Percentiles rank a stretch among this genome's conserved stretches.
These are phyloP conservation scores for Cladosporium colombiae DNA, from an alignment of 2,329 filamentous ascomycete genomes.

Conservation along the genomic window DNA sequence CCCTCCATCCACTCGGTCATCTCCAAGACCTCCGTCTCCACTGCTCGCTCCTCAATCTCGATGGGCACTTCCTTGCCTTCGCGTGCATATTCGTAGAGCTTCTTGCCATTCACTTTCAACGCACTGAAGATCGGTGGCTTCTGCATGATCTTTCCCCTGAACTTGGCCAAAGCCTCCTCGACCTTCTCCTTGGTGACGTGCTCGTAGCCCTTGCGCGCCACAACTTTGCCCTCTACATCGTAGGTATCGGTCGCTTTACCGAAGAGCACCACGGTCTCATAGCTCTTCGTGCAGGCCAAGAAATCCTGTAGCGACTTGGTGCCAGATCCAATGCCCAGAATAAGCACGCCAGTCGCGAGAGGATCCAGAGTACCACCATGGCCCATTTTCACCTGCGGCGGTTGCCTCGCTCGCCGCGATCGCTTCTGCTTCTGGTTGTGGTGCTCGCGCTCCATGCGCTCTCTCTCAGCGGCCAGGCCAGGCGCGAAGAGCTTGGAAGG, in stretches of 20 bases:
- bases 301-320: slow-evolving; percentile 82
- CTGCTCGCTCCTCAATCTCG: slow-evolving; percentile 77
- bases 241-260: slow-evolving; percentile 92
- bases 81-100: slow-evolving; percentile 91
- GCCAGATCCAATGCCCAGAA: slow-evolving; percentile 81
- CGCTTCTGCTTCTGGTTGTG: slow-evolving; percentile 59
- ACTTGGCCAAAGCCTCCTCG: slow-evolving; percentile 71
- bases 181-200: slow-evolving; percentile 79
- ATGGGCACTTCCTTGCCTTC: slow-evolving; percentile 83
- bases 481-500: slow-evolving; percentile 77
- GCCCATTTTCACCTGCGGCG: slow-evolving; percentile 82
- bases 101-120: slow-evolving; percentile 89
- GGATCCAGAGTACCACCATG: slow-evolving; percentile 96
- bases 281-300: slow-evolving; percentile 86
- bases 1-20: slow-evolving; percentile 81
- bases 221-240: slow-evolving; percentile 80
- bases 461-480: slow-evolving; percentile 66
- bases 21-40: slow-evolving; percentile 76
- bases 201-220: slow-evolving; percentile 72
- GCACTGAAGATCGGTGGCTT: slow-evolving; percentile 91
- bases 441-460: slow-evolving; percentile 57
- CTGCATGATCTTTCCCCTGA: slow-evolving; percentile 83
- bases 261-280: slow-evolving; percentile 86
- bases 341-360: slow-evolving; percentile 87
- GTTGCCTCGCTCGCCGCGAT: slow-evolving; percentile 55